These are phyloP conservation scores for Sicyos edulis DNA, from an alignment of 306 rosid genomes.

Conservation along the genomic window DNA sequence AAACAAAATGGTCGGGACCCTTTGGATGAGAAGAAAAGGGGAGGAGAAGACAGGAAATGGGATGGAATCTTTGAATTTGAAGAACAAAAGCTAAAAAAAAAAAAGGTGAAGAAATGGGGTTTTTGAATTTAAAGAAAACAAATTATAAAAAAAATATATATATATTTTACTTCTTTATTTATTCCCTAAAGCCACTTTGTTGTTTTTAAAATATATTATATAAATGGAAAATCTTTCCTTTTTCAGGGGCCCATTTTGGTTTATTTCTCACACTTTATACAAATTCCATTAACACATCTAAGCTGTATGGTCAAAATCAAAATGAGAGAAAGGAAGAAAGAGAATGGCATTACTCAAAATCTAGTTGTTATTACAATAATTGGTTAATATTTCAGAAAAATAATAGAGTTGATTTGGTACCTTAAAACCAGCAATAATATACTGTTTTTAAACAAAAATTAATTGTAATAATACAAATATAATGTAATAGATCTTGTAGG, in stretches of 20 bases:
- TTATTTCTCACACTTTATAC: not conserved
- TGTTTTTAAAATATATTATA: not conserved
- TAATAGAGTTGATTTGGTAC: constrained; percentile 19
- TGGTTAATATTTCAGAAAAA: not conserved
- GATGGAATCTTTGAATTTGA: constrained; percentile 73
- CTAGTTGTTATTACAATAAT: constrained; percentile 16
- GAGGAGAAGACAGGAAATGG: constrained; percentile 33
- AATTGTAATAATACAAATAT: not conserved
- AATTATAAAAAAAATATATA: constrained; percentile 5
- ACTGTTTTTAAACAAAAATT: no score
- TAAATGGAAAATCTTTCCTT: not conserved
- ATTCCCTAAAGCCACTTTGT: constrained; percentile 11
- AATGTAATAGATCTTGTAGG: constrained; percentile 7
- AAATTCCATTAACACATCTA: not conserved
- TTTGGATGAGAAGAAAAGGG: not conserved
- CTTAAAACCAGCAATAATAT: constrained; percentile 20
- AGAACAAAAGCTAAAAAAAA: constrained; percentile 26
- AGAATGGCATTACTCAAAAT: not conserved
- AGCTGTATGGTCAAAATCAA: no score
- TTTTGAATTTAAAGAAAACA: no score
- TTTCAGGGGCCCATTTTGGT: not conserved
- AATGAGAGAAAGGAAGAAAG: no score
- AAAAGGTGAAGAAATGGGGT: no score
- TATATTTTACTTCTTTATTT: not conserved
- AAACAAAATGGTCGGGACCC: not conserved